A percentile compares a stretch with the other conserved stretches of the same genome.
Conservation (phyloP, 768 basidiomycete species). For the Cystobasidium onofrii region DNA sequence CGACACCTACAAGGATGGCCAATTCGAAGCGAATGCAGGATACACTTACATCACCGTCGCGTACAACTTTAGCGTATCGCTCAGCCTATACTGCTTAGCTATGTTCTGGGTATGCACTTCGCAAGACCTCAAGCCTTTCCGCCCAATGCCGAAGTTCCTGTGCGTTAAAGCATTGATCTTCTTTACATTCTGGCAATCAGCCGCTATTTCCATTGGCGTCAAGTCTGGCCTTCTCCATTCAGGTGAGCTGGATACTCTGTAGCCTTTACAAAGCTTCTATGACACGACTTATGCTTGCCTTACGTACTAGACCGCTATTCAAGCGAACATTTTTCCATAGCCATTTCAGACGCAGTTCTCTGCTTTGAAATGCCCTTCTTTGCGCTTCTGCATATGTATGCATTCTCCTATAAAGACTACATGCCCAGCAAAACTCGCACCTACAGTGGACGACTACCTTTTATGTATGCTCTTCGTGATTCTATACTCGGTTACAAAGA, state of each 20-base stretch:
- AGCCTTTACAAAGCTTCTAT: background rate
- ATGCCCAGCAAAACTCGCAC: slow-evolving; percentile 53
- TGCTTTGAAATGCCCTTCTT: slow-evolving; percentile 98
- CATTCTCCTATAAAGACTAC: slow-evolving; percentile 85
- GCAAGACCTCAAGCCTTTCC: slow-evolving; percentile 77
- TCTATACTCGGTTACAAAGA: slow-evolving; percentile 62
- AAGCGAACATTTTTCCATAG: slow-evolving; percentile 63
- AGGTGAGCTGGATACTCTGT: slow-evolving; percentile 27
- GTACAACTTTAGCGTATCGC: slow-evolving; percentile 57
- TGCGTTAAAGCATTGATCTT: slow-evolving; percentile 98
- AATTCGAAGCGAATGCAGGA: slow-evolving; percentile 29
- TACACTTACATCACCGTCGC: slow-evolving; percentile 41
- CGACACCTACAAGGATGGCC: slow-evolving; percentile 51
- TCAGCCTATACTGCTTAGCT: slow-evolving; percentile 79
- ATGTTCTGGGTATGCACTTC: slow-evolving; percentile 94
- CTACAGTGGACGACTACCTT: slow-evolving; percentile 80
- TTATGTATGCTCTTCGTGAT: slow-evolving; percentile 77
- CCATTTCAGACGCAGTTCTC: slow-evolving; percentile 71
- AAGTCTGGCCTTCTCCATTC: slow-evolving; percentile 65
- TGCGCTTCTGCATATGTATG: slow-evolving; percentile 87
- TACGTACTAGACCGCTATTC: slow-evolving; percentile 29
- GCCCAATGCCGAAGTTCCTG: slow-evolving; percentile 92
- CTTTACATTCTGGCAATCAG: slow-evolving; percentile 96
- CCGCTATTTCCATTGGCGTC: slow-evolving; percentile 78
- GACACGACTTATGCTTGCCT: background rate